Conservation (phyloP, 176 grass and related monocot species). For the Paspalum notatum region DNA sequence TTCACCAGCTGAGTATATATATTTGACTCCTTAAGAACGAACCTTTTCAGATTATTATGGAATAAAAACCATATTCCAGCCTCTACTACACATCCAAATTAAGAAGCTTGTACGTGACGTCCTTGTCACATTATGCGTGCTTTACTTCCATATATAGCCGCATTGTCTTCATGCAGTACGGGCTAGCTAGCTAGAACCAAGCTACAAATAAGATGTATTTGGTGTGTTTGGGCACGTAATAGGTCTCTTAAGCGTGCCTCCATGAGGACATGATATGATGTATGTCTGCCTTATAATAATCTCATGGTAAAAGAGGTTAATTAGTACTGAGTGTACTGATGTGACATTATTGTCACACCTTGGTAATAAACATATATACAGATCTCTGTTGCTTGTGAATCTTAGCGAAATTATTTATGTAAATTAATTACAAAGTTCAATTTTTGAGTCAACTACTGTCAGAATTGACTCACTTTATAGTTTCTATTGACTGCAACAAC, state of each 20-base stretch:
- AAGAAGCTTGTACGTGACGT: conserved; percentile 3
- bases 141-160: neutral
- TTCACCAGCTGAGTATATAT: conserved; percentile 40
- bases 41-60: conserved; percentile 28
- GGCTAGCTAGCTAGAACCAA: conserved; percentile 1
- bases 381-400: neutral
- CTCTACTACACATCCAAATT: no score
- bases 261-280: conserved; percentile 17
- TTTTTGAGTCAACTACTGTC: neutral
- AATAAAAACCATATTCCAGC: neutral
- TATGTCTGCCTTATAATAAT: neutral
- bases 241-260: conserved; percentile 34
- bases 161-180: conserved; percentile 32
- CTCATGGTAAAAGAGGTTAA: neutral
- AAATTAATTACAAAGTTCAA: neutral
- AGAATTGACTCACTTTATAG: neutral
- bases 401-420: neutral
- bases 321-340: conserved; percentile 10
- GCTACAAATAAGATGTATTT: conserved; percentile 45
- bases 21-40: neutral
- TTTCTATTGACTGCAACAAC: neutral
- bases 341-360: conserved; percentile 36
- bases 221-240: conserved; percentile 1
- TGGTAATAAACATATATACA: conserved; percentile 33
- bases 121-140: conserved; percentile 6